These are phyloP conservation scores for Cladobotryum mycophilum DNA, from an alignment of 2,329 filamentous ascomycete genomes.

Conservation along the genomic window DNA sequence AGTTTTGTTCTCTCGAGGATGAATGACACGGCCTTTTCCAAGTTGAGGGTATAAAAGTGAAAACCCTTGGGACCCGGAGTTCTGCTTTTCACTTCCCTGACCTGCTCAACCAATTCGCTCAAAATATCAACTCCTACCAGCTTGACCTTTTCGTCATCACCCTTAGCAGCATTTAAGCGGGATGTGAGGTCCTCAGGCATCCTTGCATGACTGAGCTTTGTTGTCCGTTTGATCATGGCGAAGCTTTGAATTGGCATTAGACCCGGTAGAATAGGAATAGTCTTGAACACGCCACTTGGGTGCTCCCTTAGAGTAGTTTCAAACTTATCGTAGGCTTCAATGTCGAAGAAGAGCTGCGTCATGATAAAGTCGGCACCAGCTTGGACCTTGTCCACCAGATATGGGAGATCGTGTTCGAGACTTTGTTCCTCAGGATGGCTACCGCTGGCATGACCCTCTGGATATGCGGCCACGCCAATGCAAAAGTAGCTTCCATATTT, in stretches of 20 bases:
- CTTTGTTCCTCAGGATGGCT: slow-evolving; percentile 67
- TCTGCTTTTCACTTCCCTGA: slow-evolving; percentile 58
- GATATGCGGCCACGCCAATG: slow-evolving; percentile 88
- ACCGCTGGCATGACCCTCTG: slow-evolving; percentile 90
- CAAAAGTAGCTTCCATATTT: slow-evolving; percentile 93
- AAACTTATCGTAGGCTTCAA: slow-evolving; percentile 73
- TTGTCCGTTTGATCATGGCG: slow-evolving; percentile 87
- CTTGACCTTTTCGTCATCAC: slow-evolving; percentile 78
- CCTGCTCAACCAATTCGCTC: slow-evolving; percentile 72
- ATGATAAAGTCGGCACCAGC: slow-evolving; percentile 97
- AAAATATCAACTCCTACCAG: slow-evolving; percentile 74
- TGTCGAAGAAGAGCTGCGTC: slow-evolving; percentile 95
- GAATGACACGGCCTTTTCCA: slow-evolving; percentile 93
- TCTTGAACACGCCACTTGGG: slow-evolving; percentile 76
- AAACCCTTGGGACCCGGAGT: slow-evolving; percentile 66
- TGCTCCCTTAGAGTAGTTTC: slow-evolving; percentile 72
- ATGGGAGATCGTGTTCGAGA: slow-evolving; percentile 76
- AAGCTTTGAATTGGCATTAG: slow-evolving; percentile 98
- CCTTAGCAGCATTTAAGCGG: slow-evolving; percentile 65
- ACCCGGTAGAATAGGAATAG: slow-evolving; percentile 84
- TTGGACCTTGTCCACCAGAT: slow-evolving; percentile 80
- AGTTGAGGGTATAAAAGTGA: slow-evolving; percentile 95
- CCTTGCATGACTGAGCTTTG: slow-evolving; percentile 86
- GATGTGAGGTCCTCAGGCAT: slow-evolving; percentile 66
- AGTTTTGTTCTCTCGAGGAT: slow-evolving; percentile 81